Evolutionary conservation across 179 eudicot species (phyloP), one percentile per base, ranked within the genome.

Genomic region (Actinidia arguta): DNA sequence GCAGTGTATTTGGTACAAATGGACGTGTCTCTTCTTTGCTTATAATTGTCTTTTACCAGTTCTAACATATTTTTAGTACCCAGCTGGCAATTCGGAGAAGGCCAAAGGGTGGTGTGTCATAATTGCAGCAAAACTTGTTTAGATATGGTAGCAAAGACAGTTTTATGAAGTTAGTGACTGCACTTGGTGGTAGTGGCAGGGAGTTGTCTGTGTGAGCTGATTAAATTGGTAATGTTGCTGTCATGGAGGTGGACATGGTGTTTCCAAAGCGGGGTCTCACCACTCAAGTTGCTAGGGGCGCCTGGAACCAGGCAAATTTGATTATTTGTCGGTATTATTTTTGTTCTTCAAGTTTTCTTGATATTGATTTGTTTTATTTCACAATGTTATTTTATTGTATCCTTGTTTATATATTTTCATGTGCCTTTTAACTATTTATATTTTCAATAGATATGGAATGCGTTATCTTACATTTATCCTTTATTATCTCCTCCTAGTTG

Each of bases 21-120:
- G 6, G 42, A 13, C 16, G 46, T 22, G 18, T 59, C 72, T 71
- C 78, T 75, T 59, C 71, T 74, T 81, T 78, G 52, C 58, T 73
- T 24, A 6, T 78, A 20, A 31, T 44, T 71, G n/a, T n/a, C 47
- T 17, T 48, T 9, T 47, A 7, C 3, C 63, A 20, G 24, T 22
- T 58, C 66, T 25, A 77, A 48, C 70, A 20, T 20, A 63, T 39
- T 78, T 75, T 69, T 61, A 39, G 64, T 51, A 27, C 74, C n/a
- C 51, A 17, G 13, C 50, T 78, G 47, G 47, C 16, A 31, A 55
- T 50, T 78, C 39, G 58, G 39, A 75, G 64, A 24, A 62, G 46
- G 64, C 64, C 20, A 76, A 27, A 25, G 24, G n/a, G 64, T 27
- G 16, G 42, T 17, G 25, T 27, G 50, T 20, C 24, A 24, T 68